Conservation (phyloP, 2,329 filamentous ascomycete genomes). For the Monosporascus sp. region DNA sequence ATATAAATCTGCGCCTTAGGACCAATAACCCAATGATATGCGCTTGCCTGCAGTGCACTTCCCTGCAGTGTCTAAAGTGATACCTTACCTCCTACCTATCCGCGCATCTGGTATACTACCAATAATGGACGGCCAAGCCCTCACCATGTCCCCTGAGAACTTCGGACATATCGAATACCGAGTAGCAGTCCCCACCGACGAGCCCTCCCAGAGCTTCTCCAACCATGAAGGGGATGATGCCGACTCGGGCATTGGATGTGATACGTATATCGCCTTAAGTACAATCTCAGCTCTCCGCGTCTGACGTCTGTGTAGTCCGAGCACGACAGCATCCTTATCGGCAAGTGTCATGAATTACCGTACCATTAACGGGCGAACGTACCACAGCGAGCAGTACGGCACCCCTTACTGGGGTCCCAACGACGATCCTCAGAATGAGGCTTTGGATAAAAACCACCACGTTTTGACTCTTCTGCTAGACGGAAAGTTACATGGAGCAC, state of each 20-base stretch:
- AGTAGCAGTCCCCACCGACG: too few species aligned
- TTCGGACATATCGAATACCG: too few species aligned
- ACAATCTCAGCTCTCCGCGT: background rate
- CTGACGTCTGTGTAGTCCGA: background rate
- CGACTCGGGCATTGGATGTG: conserved; percentile 1
- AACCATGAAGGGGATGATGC: background rate
- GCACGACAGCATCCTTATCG: background rate
- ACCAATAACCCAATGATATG: too few species aligned
- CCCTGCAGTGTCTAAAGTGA: too few species aligned
- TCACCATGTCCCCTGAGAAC: too few species aligned
- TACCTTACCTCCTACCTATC: too few species aligned
- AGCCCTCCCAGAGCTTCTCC: too few species aligned
- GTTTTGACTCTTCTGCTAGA: background rate
- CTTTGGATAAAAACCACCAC: background rate
- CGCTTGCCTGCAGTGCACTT: too few species aligned
- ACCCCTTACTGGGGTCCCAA: background rate
- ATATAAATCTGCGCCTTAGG: too few species aligned
- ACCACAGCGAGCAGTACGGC: background rate
- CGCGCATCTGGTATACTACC: too few species aligned
- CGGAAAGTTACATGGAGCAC: conserved; percentile 11
- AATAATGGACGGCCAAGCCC: too few species aligned
- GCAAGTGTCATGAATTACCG: conserved; percentile 1
- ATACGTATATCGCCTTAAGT: background rate
- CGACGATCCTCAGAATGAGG: background rate
- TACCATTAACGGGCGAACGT: background rate